Conservation (phyloP, 208 protist genomes). For the Leishmania turanica region DNA sequence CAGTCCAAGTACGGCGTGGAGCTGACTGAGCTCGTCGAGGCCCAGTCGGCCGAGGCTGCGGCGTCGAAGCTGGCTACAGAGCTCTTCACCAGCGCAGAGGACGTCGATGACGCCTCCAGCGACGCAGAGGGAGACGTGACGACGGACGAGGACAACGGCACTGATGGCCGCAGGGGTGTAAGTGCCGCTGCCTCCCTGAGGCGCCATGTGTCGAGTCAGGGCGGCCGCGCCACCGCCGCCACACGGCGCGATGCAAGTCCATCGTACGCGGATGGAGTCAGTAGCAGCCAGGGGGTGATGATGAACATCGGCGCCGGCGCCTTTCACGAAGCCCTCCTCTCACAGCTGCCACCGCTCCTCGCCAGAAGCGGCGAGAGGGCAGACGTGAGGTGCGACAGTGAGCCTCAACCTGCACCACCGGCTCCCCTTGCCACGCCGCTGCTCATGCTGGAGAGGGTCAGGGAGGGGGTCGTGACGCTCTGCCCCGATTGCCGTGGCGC, state of each 20-base stretch:
- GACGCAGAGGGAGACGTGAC: constrained; percentile 7
- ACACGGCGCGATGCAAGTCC: background rate
- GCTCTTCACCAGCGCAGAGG: constrained; percentile 1
- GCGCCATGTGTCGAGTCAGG: background rate
- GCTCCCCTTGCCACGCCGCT: background rate
- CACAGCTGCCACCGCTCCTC: constrained; percentile 26
- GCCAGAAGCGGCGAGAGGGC: background rate
- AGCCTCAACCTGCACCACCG: background rate
- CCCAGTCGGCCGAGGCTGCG: background rate
- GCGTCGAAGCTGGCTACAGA: background rate
- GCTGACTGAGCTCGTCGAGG: constrained; percentile 14
- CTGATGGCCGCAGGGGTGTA: background rate
- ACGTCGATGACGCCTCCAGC: constrained; percentile 13
- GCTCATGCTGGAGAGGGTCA: constrained; percentile 8
- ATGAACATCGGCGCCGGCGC: constrained; percentile 9
- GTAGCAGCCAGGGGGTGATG: background rate
- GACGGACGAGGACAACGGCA: background rate
- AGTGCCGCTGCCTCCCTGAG: background rate
- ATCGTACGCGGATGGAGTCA: constrained; percentile 9
- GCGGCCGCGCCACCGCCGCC: background rate
- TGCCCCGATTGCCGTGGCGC: background rate
- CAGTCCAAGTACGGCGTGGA: constrained; percentile 48
- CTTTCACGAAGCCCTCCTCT: constrained; percentile 48
- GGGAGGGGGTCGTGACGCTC: constrained; percentile 13
- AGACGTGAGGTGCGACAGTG: background rate